A percentile compares a stretch with the other conserved stretches of the same genome.
phyloP scores from a whole-genome alignment of 805 yeast species.

The Isabelozyma heimii region DNA sequence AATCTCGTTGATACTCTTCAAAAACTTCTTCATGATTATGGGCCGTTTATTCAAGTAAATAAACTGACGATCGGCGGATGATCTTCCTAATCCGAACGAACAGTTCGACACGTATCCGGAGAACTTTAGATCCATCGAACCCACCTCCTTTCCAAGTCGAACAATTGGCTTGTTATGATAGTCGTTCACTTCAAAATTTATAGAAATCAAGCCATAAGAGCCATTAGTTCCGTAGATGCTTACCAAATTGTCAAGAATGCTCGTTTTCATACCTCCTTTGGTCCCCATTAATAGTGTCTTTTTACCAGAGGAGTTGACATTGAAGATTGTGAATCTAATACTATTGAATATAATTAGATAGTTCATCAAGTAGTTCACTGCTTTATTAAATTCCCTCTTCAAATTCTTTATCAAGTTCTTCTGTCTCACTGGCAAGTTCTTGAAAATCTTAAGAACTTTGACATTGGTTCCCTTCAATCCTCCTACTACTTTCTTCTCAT shows the following conservation, averaged over 20 bases:
- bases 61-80: conserved; percentile 71
- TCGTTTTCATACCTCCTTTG: conserved; percentile 45
- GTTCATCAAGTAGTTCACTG: conserved; percentile 60
- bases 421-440: conserved; percentile 75
- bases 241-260: conserved; percentile 50
- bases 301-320: conserved; percentile 46
- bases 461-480: conserved; percentile 73
- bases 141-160: background rate
- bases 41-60: conserved; percentile 78
- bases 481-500: conserved; percentile 36
- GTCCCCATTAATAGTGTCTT: conserved; percentile 59
- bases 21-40: conserved; percentile 50
- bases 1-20: conserved; percentile 65
- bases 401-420: conserved; percentile 66
- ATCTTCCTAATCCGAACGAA: conserved; percentile 69
- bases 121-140: conserved; percentile 26
- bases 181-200: conserved; percentile 27
- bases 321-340: conserved; percentile 60
- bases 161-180: conserved; percentile 5
- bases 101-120: conserved; percentile 71
- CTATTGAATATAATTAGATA: conserved; percentile 62
- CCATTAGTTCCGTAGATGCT: conserved; percentile 72
- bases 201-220: conserved; percentile 51
- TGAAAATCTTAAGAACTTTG: conserved; percentile 56
- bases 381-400: conserved; percentile 69